Conservation (phyloP, 768 basidiomycete species). For the Hydnomerulius pinastri region DNA sequence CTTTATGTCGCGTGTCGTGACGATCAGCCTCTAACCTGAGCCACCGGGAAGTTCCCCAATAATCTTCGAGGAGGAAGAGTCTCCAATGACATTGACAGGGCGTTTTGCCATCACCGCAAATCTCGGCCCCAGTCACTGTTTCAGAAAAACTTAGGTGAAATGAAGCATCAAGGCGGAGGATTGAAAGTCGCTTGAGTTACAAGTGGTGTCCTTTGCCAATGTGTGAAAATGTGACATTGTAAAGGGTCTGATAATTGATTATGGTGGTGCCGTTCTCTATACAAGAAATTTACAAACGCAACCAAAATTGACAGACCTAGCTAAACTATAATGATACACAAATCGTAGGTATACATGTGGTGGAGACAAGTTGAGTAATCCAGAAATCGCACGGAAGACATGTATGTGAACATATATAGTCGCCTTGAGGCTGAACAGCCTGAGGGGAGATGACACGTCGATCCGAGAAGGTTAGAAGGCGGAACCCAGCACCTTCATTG, state of each 20-base stretch:
- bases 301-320: too few relatives aligned
- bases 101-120: slow-evolving; percentile 10
- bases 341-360: too few relatives aligned
- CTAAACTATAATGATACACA: not conserved
- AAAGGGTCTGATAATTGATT: not conserved
- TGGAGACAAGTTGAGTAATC: too few relatives aligned
- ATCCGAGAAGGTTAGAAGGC: slow-evolving; percentile 33
- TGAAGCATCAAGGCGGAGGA: not conserved
- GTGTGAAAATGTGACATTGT: slow-evolving; percentile 7
- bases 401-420: too few relatives aligned
- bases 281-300: too few relatives aligned
- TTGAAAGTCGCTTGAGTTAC: too few relatives aligned
- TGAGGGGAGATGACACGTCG: not conserved
- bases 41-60: too few relatives aligned
- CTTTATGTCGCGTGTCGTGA: slow-evolving; percentile 2
- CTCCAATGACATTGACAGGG: not conserved
- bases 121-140: not conserved
- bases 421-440: not conserved
- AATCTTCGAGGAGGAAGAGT: too few relatives aligned
- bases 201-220: too few relatives aligned
- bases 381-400: too few relatives aligned
- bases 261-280: too few relatives aligned
- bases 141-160: not conserved
- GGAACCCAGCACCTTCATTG: slow-evolving; percentile 80
- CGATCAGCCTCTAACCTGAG: slow-evolving; percentile 19